Evolutionary conservation across 306 rosid species (phyloP).

Genomic region (Medicago truncatula): MtrunA17r5.0-ANR NC_053044.1:6422501-6423000

Average conservation of each 20-base stretch:
- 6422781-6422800: constrained; percentile 39
- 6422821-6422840: constrained; percentile 40
- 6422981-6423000: not conserved
- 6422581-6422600: constrained; percentile 76
- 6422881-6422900: constrained; percentile 67
- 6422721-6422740: not conserved
- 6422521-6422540: constrained; percentile 40
- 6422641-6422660: constrained; percentile 58
- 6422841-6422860: constrained; percentile 72
- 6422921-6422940: constrained; percentile 75
- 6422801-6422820: constrained; percentile 63
- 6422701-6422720: constrained; percentile 48
- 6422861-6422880: constrained; percentile 61
- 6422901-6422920: constrained; percentile 62
- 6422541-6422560: constrained; percentile 58
- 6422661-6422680: constrained; percentile 11
- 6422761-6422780: not conserved
- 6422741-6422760: not conserved
- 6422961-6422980: constrained; percentile 63
- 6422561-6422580: constrained; percentile 52
- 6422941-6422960: constrained; percentile 88
- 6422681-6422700: not conserved
- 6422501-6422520: no score
- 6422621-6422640: constrained; percentile 64
- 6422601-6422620: constrained; percentile 68